Base-by-base conservation (phyloP, 2,329 filamentous ascomycete genomes). In the Aureobasidium namibiae region DNA sequence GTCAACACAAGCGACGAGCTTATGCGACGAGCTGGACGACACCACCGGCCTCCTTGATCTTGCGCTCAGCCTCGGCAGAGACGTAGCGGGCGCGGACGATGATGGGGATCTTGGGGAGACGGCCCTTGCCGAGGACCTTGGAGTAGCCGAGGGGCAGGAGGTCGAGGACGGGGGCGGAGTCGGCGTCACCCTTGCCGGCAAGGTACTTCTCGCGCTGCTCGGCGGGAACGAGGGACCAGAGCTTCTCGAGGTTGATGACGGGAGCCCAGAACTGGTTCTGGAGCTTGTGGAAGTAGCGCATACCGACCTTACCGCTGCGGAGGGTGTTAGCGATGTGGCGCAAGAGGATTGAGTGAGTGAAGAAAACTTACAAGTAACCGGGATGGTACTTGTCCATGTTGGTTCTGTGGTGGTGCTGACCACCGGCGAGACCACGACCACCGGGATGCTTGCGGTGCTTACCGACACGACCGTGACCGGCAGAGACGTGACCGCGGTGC, bases 101-200 rank as follows among this genome's bases (percentile, higher is more conserved):
- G 72, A 99, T 79, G 69, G 94, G 94, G 73, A 97, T 85, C 74
- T 92, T 82, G 73, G 94, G 92, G 72, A 97, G 82, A 74, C 92
- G 87, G 79, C 94, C 94, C 87, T 99, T 99, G 77, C 94, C 95
- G 75, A 99, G 89, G 69, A 99, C 86, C 84, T 99, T 99, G 75
- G 91, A 89, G 87, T 97, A 99, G 71, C 95, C 94, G 78, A 96
- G 88, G 71, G 91, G 84, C 66, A 97, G 88, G 77, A 99, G 90
- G 82, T 99, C 92, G 82, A 99, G 87, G 74, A 99, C 94, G 75
- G 94, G 94, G 66, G 92, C 91, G 76, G 89, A 95, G 78, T 96
- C 90, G 76, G 88, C 92, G 78, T 95, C 89, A 76, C 85, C 86
- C 80, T 90, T 90, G 72, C 79, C 77, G 68, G 79, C 78, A 73